Percentiles rank a stretch among this genome's conserved stretches.
Conservation (phyloP, 2,329 filamentous ascomycete genomes). For the Penicillium sp. region DNA sequence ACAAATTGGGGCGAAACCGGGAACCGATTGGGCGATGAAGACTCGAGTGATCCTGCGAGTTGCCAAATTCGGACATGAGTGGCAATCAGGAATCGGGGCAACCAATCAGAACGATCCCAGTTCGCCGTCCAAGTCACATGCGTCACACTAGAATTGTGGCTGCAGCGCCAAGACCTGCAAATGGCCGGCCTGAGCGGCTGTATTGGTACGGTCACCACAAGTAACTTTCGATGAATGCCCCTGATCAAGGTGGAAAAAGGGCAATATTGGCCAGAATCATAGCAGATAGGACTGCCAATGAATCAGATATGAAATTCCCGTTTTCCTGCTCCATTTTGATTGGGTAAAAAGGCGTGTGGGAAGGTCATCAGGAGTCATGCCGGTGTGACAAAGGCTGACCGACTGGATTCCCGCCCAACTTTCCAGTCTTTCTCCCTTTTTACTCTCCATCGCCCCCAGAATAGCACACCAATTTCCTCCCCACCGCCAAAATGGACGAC, state of each 20-base stretch:
- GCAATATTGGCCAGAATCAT: not conserved
- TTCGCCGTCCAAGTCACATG: not conserved
- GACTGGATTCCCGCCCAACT: too few species aligned
- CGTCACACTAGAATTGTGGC: not conserved
- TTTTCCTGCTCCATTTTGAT: not conserved
- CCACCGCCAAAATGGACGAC: constrained; percentile 12
- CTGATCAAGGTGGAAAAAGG: not conserved
- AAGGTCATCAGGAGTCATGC: not conserved
- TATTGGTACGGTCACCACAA: not conserved
- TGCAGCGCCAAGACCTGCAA: not conserved
- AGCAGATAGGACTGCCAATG: not conserved
- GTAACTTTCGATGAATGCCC: not conserved
- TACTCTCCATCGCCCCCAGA: constrained; percentile 5
- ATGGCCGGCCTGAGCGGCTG: not conserved
- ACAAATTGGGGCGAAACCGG: too few species aligned
- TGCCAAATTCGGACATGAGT: too few species aligned
- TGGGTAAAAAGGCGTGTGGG: not conserved
- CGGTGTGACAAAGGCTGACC: not conserved
- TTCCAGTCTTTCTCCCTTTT: constrained; percentile 2
- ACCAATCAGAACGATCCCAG: not conserved
- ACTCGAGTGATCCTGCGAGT: too few species aligned
- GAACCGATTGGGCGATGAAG: too few species aligned
- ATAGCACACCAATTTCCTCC: constrained; percentile 3
- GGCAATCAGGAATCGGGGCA: not conserved
- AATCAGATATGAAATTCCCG: not conserved